Percentiles rank a stretch among this genome's conserved stretches.
phyloP scores from a whole-genome alignment of 371 early-diverging fungal genomes.

The Choanephora cucurbitarum region DNA sequence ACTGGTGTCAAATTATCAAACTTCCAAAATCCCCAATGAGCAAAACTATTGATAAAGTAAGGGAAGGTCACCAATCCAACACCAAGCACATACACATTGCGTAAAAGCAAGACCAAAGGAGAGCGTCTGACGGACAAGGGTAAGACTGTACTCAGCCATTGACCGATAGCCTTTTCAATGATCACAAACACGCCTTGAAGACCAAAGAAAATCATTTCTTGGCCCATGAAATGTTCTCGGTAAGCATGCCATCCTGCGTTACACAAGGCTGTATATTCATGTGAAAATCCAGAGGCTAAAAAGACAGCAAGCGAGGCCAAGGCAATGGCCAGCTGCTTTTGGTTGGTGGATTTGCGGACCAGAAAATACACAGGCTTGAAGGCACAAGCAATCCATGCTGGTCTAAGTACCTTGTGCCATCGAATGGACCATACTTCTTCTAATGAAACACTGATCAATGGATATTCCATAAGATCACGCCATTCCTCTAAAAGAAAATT shows the following conservation, averaged over 20 bases:
- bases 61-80: slow-evolving; percentile 25
- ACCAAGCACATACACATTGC: slow-evolving; percentile 29
- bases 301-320: slow-evolving; percentile 35
- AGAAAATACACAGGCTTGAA: slow-evolving; percentile 18
- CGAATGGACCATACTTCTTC: slow-evolving; percentile 22
- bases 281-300: slow-evolving; percentile 29
- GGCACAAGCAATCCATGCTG: slow-evolving; percentile 16
- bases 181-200: slow-evolving; percentile 31
- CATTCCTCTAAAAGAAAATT: slow-evolving; percentile 12
- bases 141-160: not conserved
- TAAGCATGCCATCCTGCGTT: slow-evolving; percentile 35
- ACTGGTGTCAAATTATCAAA: slow-evolving; percentile 13
- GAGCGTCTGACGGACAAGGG: not conserved
- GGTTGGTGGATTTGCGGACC: slow-evolving; percentile 3
- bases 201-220: slow-evolving; percentile 34
- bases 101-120: slow-evolving; percentile 3
- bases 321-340: slow-evolving; percentile 13
- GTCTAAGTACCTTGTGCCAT: slow-evolving; percentile 20
- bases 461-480: slow-evolving; percentile 18
- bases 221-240: slow-evolving; percentile 24
- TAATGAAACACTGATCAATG: slow-evolving; percentile 4
- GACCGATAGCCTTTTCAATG: slow-evolving; percentile 9
- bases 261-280: slow-evolving; percentile 33
- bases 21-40: slow-evolving; percentile 29
- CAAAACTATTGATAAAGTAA: slow-evolving; percentile 33